phyloP scores from a whole-genome alignment of 2,329 filamentous ascomycete species.

The Dactylellina cionopaga region DNA sequence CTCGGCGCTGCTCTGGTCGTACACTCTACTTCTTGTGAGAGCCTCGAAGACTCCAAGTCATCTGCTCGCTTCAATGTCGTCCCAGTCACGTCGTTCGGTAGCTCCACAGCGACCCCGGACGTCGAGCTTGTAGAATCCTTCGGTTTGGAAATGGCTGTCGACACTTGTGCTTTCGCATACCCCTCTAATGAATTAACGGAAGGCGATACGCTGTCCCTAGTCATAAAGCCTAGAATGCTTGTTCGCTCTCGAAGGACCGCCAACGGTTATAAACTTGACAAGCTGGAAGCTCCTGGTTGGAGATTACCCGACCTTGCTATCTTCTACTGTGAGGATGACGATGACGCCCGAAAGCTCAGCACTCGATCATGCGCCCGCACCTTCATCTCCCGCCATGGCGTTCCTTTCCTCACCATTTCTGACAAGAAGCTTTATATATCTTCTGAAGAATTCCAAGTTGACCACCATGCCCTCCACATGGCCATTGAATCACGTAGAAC shows the following conservation, averaged over 20 bases:
- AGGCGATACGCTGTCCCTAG: conserved; percentile 10
- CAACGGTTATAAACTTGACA: conserved; percentile 59
- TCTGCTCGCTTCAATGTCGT: conserved; percentile 66
- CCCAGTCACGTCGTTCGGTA: conserved; percentile 65
- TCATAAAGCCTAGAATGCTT: conserved; percentile 46
- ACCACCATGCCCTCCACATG: conserved; percentile 64
- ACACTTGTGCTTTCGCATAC: conserved; percentile 63
- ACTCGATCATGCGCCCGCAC: conserved; percentile 63
- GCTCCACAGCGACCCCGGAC: conserved; percentile 62
- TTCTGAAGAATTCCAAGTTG: conserved; percentile 60
- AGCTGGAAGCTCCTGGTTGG: conserved; percentile 62
- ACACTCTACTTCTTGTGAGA: conserved; percentile 55
- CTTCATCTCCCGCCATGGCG: conserved; percentile 64
- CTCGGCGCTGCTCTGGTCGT: conserved; percentile 63
- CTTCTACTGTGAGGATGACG: conserved; percentile 64
- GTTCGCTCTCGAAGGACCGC: conserved; percentile 33
- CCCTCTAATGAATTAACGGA: background rate
- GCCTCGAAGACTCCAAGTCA: conserved; percentile 59
- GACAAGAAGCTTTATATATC: conserved; percentile 62
- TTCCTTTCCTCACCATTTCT: conserved; percentile 66
- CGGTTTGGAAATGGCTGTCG: conserved; percentile 66
- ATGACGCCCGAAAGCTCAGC: conserved; percentile 59
- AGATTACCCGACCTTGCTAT: conserved; percentile 65
- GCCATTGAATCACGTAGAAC: conserved; percentile 62
- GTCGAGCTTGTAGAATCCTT: conserved; percentile 67